Base-by-base conservation (phyloP, 2,329 filamentous ascomycete genomes). In the Penicillium sp. region DNA sequence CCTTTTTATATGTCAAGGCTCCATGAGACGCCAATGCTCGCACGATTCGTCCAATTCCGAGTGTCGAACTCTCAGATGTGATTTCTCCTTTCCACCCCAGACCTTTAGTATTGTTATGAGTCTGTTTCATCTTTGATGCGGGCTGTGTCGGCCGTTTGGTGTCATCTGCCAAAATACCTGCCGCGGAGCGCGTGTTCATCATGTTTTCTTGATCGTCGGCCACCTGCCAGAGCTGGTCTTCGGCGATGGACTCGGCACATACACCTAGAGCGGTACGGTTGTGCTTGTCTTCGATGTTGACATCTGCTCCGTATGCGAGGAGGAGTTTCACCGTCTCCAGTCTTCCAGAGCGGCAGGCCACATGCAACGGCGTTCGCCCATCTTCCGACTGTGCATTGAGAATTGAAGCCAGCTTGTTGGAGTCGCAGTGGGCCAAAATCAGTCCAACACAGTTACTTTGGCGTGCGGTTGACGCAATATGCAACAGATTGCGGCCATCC, bases 331-430 rank as follows among this genome's bases (percentile, higher is more conserved):
- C 60, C 7, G 59, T 65, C 34, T 68, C 65, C 19, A 55, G 21
- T 27, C 62, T 55, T n/a, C 64, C 63, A 29, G 64, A 67, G 15
- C 55, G 55, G 40, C 60, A 64, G 2, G 65, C 65, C n/a, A 60
- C 46, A 45, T 68, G 65, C 6, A 68, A 46, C 2, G 64, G 63
- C 4, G 64, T 62, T 11, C 57, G 40, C 5, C 64, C 60, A 5
- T 60, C 27, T 39, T 58, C 50, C 13, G 59, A 58, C 13, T 27
- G 38, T 11, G 50, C 44, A 50, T 63, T 65, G 33, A 67, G 36
- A 23, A 58, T 46, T 0, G 39, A 34, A 9, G 31, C 31, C 27
- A 60, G 48, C 13, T 38, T 11, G 6, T 33, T 50, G 8, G 52
- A 29, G 23, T 47, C 21, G 31, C 54, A 65, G 41, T 61, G 57